These are phyloP conservation scores for Ceratocystis lukuohia DNA, from an alignment of 2,329 filamentous ascomycete genomes.

Conservation along the genomic window DNA sequence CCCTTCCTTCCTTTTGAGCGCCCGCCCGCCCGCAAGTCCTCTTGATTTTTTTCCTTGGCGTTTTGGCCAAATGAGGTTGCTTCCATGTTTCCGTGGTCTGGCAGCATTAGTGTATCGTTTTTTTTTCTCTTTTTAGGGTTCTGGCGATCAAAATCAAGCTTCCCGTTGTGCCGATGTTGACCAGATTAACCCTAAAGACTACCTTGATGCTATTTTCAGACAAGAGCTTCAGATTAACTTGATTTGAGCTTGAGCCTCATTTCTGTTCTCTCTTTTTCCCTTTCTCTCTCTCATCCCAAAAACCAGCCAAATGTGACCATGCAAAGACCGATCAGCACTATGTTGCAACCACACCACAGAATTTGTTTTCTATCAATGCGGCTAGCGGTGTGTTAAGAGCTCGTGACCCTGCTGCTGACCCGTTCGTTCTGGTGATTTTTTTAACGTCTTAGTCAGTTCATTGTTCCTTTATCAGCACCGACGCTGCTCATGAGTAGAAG, in stretches of 20 bases:
- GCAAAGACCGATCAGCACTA: not conserved
- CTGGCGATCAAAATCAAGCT: not conserved
- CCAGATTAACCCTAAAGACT: not conserved
- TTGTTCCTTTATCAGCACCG: not conserved
- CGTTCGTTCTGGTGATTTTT: not conserved
- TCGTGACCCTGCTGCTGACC: not conserved
- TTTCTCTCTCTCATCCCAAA: not conserved
- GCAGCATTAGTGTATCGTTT: not conserved
- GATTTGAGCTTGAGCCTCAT: not conserved
- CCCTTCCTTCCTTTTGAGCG: not conserved
- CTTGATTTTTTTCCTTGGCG: not conserved
- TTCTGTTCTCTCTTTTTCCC: not conserved
- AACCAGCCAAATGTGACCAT: not conserved
- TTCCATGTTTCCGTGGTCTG: slow-evolving; percentile 12
- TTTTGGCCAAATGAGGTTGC: not conserved
- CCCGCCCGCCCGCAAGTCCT: not conserved
- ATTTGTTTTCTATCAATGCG: not conserved
- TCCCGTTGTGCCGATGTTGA: not conserved
- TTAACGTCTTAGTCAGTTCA: not conserved
- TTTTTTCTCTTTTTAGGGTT: not conserved
- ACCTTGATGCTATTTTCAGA: not conserved
- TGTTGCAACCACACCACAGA: not conserved
- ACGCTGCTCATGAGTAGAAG: not conserved
- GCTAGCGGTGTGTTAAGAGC: not conserved
- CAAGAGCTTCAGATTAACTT: not conserved